These are phyloP conservation scores for Ophiocordyceps camponoti-leonardi DNA, from an alignment of 2,329 filamentous ascomycete genomes.

Conservation along the genomic window DNA sequence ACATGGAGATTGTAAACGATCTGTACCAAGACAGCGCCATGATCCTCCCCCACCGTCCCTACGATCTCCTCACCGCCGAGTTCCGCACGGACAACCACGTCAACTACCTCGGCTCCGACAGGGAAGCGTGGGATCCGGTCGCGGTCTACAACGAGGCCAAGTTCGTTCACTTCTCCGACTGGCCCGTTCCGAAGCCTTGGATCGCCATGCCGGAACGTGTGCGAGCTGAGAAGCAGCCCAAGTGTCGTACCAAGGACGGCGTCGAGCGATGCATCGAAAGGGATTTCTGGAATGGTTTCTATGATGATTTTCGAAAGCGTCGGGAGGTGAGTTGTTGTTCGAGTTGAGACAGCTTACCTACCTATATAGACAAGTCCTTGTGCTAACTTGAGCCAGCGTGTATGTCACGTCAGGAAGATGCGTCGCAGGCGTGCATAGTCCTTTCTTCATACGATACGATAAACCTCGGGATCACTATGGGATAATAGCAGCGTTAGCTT, in stretches of 20 bases:
- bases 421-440: neutral
- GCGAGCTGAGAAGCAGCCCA: slow-evolving; percentile 5
- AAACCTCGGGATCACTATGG: no score
- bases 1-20: slow-evolving; percentile 52
- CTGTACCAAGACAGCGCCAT: slow-evolving; percentile 40
- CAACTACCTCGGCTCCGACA: slow-evolving; percentile 20
- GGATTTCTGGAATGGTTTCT: slow-evolving; percentile 14
- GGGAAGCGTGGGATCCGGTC: slow-evolving; percentile 39
- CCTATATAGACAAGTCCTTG: neutral
- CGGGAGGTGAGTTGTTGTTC: neutral
- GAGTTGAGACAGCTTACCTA: neutral
- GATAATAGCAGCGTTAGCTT: neutral
- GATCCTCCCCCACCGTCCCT: slow-evolving; percentile 46
- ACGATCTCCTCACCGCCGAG: slow-evolving; percentile 43
- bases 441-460: no score
- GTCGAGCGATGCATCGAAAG: slow-evolving; percentile 21
- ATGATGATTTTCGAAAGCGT: slow-evolving; percentile 25
- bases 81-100: slow-evolving; percentile 34
- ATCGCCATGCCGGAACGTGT: slow-evolving; percentile 6
- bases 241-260: slow-evolving; percentile 20
- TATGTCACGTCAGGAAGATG: neutral
- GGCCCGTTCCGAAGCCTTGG: slow-evolving; percentile 49
- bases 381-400: neutral
- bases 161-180: slow-evolving; percentile 55
- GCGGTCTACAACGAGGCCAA: slow-evolving; percentile 40